Conservation (phyloP, 2,329 filamentous ascomycete genomes). For the Aspergillus ochraceus region DNA sequence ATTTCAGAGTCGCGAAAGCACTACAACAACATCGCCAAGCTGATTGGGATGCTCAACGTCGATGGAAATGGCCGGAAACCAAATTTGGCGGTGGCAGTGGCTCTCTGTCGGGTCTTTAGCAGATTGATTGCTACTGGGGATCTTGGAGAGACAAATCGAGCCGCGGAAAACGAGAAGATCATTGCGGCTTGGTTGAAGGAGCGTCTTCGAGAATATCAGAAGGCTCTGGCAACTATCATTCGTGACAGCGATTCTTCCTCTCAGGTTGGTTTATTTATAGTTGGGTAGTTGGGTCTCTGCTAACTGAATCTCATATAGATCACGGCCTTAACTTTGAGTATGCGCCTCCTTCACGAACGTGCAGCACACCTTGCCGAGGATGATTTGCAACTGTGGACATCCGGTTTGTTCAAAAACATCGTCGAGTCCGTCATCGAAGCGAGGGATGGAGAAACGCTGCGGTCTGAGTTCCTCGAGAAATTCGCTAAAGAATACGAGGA, state of each 20-base stretch:
- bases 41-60: constrained; percentile 63
- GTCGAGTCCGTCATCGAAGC: constrained; percentile 62
- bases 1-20: constrained; percentile 84
- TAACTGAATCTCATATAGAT: constrained; percentile 43
- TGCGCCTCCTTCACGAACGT: constrained; percentile 83
- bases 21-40: constrained; percentile 82
- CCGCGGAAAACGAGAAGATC: constrained; percentile 70
- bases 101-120: constrained; percentile 83
- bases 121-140: constrained; percentile 73
- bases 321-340: constrained; percentile 73
- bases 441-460: constrained; percentile 58
- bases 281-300: background rate
- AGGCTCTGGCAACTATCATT: constrained; percentile 62
- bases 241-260: constrained; percentile 59
- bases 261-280: constrained; percentile 32
- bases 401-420: constrained; percentile 64
- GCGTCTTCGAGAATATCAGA: constrained; percentile 70
- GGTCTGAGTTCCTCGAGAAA: constrained; percentile 72
- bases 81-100: constrained; percentile 69
- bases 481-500: constrained; percentile 81
- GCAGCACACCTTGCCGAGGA: constrained; percentile 61
- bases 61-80: constrained; percentile 55
- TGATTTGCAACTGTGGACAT: constrained; percentile 69
- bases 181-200: constrained; percentile 78
- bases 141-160: constrained; percentile 64